Base-by-base conservation (phyloP, 2,329 filamentous ascomycete species). In the Leptodontidium sp. region DNA sequence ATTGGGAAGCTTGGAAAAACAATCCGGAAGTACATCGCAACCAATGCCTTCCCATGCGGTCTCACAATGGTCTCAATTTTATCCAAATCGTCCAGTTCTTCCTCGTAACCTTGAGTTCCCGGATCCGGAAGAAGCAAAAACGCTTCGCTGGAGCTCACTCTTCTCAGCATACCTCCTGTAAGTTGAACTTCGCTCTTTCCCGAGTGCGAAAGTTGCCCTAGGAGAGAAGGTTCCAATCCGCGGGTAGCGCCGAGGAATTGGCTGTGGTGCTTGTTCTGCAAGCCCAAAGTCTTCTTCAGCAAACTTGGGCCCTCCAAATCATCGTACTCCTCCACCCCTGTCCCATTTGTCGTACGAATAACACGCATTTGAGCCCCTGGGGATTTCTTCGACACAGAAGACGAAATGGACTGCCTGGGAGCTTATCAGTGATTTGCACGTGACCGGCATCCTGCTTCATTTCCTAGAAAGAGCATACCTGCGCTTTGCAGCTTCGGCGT, bases 161-260 rank as follows among this genome's bases (percentile, higher is more conserved):
- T 90, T 75, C 92, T 87, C 67, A 94, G 86, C 6, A 85, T 87
- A 38, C 88, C 87, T 70, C 86, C 83, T 50, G 89, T 85, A 66
- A 93, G 84, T n/a, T 90, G 87, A 75, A 90, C 93, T 81, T 94
- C 91, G 81, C 93, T 91, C 76, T 90, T 90, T 35, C 88, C 88
- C 79, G 93, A 90, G 78, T 93, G 92, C 12, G 88, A 86, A n/a
- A 91, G 92, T 35, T 93, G 85, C 73, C 92, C 91, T 79, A 94
- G 92, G 68, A 95, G 84, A 29, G 90, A 89, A 26, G 91, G 90
- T 77, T 95, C 92, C 76, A 94, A 91, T 73, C 93, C 91, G 65
- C 91, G 92, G 57, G 91, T 94, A 66, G 91, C 87, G 32, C 92
- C 92, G 73, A 95, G 91, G 77, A 94, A 93, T 80, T 93, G 90